Evolutionary conservation across 148 eudicot species (phyloP).

Genomic region (Mesembryanthemum crystallinum): DNA sequence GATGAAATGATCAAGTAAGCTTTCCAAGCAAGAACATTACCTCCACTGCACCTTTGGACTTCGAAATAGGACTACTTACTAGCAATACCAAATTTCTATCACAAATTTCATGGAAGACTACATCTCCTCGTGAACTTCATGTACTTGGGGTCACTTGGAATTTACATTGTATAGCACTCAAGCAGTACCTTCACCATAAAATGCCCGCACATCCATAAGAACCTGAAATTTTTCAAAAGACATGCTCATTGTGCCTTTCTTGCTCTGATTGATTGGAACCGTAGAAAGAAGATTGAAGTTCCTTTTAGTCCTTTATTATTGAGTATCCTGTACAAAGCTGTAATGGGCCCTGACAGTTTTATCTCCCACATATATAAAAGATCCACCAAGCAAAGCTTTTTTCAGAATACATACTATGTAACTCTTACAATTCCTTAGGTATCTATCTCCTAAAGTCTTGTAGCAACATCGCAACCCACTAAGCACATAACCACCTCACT

Average conservation of each 20-base stretch:
- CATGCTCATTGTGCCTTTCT: not conserved
- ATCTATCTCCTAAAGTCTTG: not conserved
- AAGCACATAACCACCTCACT: not conserved
- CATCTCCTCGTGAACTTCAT: not conserved
- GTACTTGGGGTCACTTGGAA: not conserved
- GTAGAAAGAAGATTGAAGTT: too few species aligned
- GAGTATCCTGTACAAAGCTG: not conserved
- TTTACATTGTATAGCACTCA: not conserved
- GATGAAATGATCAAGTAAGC: too few species aligned
- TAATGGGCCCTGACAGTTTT: not conserved
- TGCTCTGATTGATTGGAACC: not conserved
- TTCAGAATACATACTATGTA: not conserved
- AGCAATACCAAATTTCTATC: not conserved
- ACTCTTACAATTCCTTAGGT: not conserved
- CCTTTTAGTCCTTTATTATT: not conserved
- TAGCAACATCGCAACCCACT: not conserved
- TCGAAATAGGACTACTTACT: not conserved
- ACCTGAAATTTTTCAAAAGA: too few species aligned
- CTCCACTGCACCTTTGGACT: not conserved
- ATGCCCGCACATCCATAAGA: not conserved
- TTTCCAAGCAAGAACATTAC: not conserved
- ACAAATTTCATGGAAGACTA: not conserved
- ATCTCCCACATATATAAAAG: not conserved
- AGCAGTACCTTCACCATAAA: not conserved
- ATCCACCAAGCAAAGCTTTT: not conserved